A percentile compares a stretch with the other conserved stretches of the same genome.
Conservation (phyloP, 1,284 basidiomycete species). For the Spongispora temasekensis region DNA sequence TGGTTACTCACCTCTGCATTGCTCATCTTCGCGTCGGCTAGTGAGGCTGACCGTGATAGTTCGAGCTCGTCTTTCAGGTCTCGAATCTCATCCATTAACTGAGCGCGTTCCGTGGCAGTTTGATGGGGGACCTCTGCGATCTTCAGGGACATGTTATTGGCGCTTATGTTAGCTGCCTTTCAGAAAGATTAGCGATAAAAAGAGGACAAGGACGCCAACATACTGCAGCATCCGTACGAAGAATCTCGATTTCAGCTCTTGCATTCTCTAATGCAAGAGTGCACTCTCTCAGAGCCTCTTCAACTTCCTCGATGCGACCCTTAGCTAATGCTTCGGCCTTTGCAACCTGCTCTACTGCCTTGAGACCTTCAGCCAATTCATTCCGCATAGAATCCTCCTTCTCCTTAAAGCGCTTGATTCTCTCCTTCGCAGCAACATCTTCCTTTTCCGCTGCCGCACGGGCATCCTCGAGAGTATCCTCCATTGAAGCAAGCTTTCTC, state of each 20-base stretch:
- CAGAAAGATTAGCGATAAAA: slow-evolving; percentile 10
- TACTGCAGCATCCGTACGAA: slow-evolving; percentile 78
- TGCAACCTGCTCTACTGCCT: slow-evolving; percentile 62
- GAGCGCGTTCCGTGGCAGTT: slow-evolving; percentile 45
- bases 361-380: slow-evolving; percentile 64
- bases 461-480: slow-evolving; percentile 86
- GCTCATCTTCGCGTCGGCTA: slow-evolving; percentile 2
- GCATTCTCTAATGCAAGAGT: slow-evolving; percentile 89
- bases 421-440: slow-evolving; percentile 62
- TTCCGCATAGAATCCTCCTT: slow-evolving; percentile 72
- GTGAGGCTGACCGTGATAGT: slow-evolving; percentile 34
- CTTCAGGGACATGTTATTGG: slow-evolving; percentile 38
- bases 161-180: slow-evolving; percentile 28
- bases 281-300: slow-evolving; percentile 87
- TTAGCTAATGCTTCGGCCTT: slow-evolving; percentile 66
- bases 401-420: slow-evolving; percentile 73
- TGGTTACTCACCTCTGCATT: slow-evolving; percentile 16
- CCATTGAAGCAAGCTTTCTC: slow-evolving; percentile 71
- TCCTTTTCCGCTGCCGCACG: slow-evolving; percentile 74
- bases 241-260: slow-evolving; percentile 85
- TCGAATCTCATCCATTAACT: slow-evolving; percentile 54
- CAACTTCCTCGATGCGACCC: slow-evolving; percentile 75
- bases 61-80: slow-evolving; percentile 51
- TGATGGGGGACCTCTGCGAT: slow-evolving; percentile 42
- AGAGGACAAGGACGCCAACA: slow-evolving; percentile 32